Conservation (phyloP, 2,329 filamentous ascomycete species). For the Fusarium aywerte region DNA sequence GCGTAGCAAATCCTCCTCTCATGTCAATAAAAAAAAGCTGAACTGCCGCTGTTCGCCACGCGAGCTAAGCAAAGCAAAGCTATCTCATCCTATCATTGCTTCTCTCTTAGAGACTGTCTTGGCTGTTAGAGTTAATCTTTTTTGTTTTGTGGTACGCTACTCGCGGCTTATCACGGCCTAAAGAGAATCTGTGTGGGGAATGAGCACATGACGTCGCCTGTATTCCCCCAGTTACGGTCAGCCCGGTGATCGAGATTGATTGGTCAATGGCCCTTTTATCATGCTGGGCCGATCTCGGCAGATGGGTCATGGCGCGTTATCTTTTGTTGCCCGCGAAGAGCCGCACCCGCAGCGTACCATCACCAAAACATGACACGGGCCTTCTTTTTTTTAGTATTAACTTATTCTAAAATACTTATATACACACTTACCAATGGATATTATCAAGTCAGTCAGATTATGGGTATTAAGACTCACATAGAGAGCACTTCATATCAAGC, state of each 20-base stretch:
- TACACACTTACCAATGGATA: not conserved
- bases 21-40: not conserved
- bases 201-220: conserved; percentile 43
- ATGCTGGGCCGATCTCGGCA: conserved; percentile 42
- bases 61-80: conserved; percentile 21
- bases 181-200: conserved; percentile 26
- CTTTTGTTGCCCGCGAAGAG: conserved; percentile 42
- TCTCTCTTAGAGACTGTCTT: not conserved
- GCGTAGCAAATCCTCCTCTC: conserved; percentile 20
- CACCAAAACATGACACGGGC: not conserved
- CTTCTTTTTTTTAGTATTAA: conserved; percentile 1
- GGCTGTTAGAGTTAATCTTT: conserved; percentile 21
- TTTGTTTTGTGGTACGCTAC: not conserved
- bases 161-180: conserved; percentile 50
- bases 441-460: not conserved
- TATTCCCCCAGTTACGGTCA: conserved; percentile 27
- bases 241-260: conserved; percentile 23
- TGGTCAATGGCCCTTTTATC: conserved; percentile 40
- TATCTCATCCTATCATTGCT: not conserved
- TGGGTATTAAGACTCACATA: too few relatives aligned
- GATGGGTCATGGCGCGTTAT: conserved; percentile 18
- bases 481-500: not conserved
- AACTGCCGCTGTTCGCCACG: conserved; percentile 20
- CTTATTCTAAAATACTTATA: not conserved
- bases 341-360: conserved; percentile 35